Percentiles rank a stretch among this genome's conserved stretches.
Conservation (phyloP, 2,329 filamentous ascomycete genomes). For the Aspergillus aculeatinus region DNA sequence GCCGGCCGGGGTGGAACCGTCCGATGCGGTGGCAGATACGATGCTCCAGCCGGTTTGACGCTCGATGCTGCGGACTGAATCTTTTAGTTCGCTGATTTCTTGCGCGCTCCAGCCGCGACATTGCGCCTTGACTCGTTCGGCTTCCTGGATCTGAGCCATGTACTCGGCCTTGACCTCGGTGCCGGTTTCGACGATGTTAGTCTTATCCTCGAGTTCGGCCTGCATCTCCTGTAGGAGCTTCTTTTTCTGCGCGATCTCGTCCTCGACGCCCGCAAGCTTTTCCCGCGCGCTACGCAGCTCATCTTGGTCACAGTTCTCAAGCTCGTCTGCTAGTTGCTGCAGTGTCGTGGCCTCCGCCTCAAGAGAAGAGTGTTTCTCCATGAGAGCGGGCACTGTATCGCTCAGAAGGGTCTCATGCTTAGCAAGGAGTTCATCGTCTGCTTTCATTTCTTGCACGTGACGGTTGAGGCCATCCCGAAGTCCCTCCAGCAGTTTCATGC, state of each 20-base stretch:
- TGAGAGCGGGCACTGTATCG: conserved; percentile 64
- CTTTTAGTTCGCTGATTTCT: conserved; percentile 76
- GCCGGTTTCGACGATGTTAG: conserved; percentile 61
- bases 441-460: conserved; percentile 73
- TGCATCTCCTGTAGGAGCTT: conserved; percentile 66
- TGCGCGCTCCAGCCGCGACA: conserved; percentile 83
- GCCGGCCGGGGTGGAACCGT: conserved; percentile 23
- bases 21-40: conserved; percentile 34
- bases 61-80: conserved; percentile 42
- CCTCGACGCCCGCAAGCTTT: conserved; percentile 63
- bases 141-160: conserved; percentile 72
- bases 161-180: conserved; percentile 68
- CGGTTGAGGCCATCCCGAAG: conserved; percentile 76
- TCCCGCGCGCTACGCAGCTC: conserved; percentile 74
- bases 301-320: conserved; percentile 67
- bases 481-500: conserved; percentile 80
- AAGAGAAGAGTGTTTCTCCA: conserved; percentile 61
- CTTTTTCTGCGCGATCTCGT: conserved; percentile 69
- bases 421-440: conserved; percentile 66
- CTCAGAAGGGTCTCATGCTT: conserved; percentile 69
- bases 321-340: conserved; percentile 65
- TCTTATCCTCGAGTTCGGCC: conserved; percentile 65
- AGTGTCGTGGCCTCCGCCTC: conserved; percentile 65
- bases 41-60: conserved; percentile 47
- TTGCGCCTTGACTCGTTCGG: conserved; percentile 80